Percentiles rank a stretch among this genome's conserved stretches.
These are phyloP conservation scores for Pleurotus sapidus DNA, from an alignment of 768 basidiomycete genomes.

Conservation along the genomic window DNA sequence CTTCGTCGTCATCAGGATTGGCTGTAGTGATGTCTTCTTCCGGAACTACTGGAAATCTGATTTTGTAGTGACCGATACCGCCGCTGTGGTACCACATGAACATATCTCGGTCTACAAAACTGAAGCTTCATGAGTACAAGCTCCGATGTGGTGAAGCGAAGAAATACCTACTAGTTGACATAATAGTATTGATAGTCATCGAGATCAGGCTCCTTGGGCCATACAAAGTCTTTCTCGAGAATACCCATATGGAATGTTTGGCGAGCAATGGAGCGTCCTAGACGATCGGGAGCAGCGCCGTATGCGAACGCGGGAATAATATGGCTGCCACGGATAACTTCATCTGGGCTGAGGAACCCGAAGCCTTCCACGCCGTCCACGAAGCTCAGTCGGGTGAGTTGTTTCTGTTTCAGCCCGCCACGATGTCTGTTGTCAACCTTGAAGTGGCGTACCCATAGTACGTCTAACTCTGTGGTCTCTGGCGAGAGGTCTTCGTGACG, in stretches of 20 bases:
- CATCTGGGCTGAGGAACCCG: conserved; percentile 30
- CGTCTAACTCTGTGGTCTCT: conserved; percentile 21
- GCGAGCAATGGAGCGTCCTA: conserved; percentile 13
- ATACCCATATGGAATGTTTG: not conserved
- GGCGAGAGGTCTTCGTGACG: conserved; percentile 3
- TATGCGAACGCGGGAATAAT: conserved; percentile 28
- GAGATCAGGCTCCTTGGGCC: not conserved
- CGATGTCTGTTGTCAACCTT: too few relatives aligned
- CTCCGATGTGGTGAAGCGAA: not conserved
- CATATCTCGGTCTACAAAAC: conserved; percentile 40
- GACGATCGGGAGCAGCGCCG: conserved; percentile 17
- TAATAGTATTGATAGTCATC: conserved; percentile 28
- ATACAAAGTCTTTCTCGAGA: not conserved
- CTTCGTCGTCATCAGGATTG: too few relatives aligned
- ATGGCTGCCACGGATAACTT: conserved; percentile 29
- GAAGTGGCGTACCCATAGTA: conserved; percentile 26
- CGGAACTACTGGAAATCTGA: not conserved
- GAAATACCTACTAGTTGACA: conserved; percentile 29
- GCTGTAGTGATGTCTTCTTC: too few relatives aligned
- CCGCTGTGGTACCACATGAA: conserved; percentile 26
- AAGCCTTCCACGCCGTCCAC: conserved; percentile 22
- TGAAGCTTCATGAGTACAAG: conserved; percentile 10
- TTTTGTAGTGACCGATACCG: conserved; percentile 25
- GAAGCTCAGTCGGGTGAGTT: conserved; percentile 20
- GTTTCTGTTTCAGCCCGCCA: too few relatives aligned